Evolutionary conservation across 129 eudicot genomes (phyloP).

Genomic region (Gnaphalium uliginosum): DNA sequence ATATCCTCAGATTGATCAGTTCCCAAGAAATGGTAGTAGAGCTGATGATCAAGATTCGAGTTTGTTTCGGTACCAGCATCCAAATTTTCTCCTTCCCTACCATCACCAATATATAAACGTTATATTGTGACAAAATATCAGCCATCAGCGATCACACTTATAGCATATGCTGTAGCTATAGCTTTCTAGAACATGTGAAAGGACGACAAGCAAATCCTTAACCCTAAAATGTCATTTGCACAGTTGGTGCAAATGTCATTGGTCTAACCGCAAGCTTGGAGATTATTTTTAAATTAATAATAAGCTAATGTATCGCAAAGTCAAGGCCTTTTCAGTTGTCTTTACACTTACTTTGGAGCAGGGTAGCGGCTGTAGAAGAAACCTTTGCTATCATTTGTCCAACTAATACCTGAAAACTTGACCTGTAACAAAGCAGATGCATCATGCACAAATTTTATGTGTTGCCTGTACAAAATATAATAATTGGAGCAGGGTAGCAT

Average conservation of each 20-base stretch:
- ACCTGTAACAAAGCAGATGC: slow-evolving; percentile 56
- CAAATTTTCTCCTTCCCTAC: slow-evolving; percentile 74
- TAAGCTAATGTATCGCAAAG: neutral
- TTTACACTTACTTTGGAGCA: slow-evolving; percentile 75
- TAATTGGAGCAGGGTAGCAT: neutral
- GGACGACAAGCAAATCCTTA: neutral
- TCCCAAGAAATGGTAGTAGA: slow-evolving; percentile 88
- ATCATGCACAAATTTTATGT: neutral
- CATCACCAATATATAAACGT: neutral
- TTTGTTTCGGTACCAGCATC: slow-evolving; percentile 96
- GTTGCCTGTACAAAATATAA: neutral
- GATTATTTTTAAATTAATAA: no score
- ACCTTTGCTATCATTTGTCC: slow-evolving; percentile 97
- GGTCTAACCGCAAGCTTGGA: neutral
- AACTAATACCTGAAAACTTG: slow-evolving; percentile 79
- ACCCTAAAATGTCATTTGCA: neutral
- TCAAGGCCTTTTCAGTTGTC: neutral
- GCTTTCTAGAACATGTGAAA: neutral
- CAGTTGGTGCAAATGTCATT: neutral
- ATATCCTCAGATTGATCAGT: slow-evolving; percentile 90
- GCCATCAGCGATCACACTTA: neutral
- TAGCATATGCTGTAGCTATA: neutral
- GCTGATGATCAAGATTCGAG: slow-evolving; percentile 65
- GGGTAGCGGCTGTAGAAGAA: slow-evolving; percentile 97
- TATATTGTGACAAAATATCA: slow-evolving; percentile 5